Evolutionary conservation across 164 flowering plant species (phyloP).

Genomic region (Buxus sempervirens): DNA sequence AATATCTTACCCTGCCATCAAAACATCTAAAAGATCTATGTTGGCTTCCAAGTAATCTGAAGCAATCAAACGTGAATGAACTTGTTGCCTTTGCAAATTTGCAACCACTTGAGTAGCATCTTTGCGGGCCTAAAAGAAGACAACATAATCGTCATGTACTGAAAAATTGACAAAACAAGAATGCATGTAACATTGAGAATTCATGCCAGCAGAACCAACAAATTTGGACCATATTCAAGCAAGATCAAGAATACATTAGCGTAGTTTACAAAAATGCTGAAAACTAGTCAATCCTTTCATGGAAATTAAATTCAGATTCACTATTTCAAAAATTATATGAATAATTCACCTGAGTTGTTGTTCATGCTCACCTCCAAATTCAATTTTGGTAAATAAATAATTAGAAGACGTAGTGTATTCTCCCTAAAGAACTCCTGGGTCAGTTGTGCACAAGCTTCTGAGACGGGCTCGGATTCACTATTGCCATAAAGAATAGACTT

Average conservation of each 20-base stretch:
- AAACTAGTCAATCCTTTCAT: too few relatives aligned
- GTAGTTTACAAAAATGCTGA: too few relatives aligned
- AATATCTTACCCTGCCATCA: conserved; percentile 29
- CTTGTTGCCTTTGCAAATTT: conserved; percentile 42
- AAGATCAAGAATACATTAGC: neutral
- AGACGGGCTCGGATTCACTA: conserved; percentile 27
- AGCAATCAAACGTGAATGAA: conserved; percentile 35
- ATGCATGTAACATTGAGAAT: too few relatives aligned
- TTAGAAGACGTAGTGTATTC: conserved; percentile 23
- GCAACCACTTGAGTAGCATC: conserved; percentile 49
- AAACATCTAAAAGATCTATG: conserved; percentile 31
- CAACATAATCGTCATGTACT: neutral
- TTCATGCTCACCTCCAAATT: conserved; percentile 27
- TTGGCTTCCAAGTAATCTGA: conserved; percentile 42
- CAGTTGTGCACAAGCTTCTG: conserved; percentile 37
- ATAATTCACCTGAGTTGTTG: neutral
- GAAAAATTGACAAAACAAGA: conserved; percentile 1
- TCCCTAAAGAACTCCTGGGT: conserved; percentile 30
- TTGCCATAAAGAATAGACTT: conserved; percentile 32
- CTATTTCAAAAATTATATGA: neutral
- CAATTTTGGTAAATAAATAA: conserved; percentile 30
- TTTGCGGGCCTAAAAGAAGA: conserved; percentile 31
- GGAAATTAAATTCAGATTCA: neutral
- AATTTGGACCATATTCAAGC: neutral
- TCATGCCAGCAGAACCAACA: neutral